Conservation (phyloP, 495 filamentous ascomycete genomes). For the Aspergillus heteromorphus region DNA sequence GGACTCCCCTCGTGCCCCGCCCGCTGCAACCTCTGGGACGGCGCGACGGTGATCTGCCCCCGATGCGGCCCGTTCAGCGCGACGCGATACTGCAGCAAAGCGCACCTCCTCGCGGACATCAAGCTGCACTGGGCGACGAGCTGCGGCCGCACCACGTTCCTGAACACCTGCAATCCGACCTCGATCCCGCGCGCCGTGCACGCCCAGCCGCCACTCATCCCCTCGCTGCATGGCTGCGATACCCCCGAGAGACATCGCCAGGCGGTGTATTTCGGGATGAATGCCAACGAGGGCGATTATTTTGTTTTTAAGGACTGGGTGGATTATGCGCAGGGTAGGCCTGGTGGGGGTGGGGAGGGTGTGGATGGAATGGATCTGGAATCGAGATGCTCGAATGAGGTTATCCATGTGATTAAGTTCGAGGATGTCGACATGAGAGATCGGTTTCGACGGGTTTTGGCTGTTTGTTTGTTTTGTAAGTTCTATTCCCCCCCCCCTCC, state of each 20-base stretch:
- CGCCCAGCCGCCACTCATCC: conserved; percentile 24
- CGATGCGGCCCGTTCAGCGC: conserved; percentile 39
- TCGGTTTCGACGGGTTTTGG: conserved; percentile 33
- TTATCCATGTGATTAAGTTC: conserved; percentile 16
- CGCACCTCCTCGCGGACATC: conserved; percentile 33
- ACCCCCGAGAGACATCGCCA: conserved; percentile 33
- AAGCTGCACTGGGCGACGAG: conserved; percentile 29
- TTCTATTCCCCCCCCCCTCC: too few relatives aligned
- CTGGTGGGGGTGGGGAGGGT: not conserved
- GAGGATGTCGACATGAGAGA: conserved; percentile 25
- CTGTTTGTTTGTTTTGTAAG: conserved; percentile 31
- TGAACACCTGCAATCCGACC: conserved; percentile 8
- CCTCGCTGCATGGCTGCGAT: conserved; percentile 23
- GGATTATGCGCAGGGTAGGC: conserved; percentile 9
- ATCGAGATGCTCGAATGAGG: conserved; percentile 25
- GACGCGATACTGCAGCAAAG: conserved; percentile 35
- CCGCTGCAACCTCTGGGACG: conserved; percentile 50
- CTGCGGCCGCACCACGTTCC: conserved; percentile 22
- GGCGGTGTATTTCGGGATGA: conserved; percentile 27
- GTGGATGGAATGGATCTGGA: too few relatives aligned
- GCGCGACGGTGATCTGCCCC: conserved; percentile 32
- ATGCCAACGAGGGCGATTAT: conserved; percentile 28
- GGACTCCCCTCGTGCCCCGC: conserved; percentile 25
- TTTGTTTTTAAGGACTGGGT: conserved; percentile 34
- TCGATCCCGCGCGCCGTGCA: conserved; percentile 16